A percentile compares a stretch with the other conserved stretches of the same genome.
Conservation (phyloP, 2,329 filamentous ascomycete genomes). For the Colletotrichum liriopes region DNA sequence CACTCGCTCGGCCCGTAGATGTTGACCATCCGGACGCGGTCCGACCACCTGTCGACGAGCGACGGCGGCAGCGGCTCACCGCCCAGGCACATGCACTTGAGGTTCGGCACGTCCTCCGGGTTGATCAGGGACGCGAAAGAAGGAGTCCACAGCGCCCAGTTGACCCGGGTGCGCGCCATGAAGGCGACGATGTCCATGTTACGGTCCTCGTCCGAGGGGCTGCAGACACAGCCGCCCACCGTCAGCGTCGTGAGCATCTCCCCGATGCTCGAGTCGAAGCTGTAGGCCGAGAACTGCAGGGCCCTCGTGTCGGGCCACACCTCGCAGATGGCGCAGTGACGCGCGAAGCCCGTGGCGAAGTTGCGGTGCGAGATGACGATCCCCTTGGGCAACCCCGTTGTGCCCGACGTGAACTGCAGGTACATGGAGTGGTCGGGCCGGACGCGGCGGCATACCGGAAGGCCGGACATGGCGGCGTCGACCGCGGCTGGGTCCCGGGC, state of each 20-base stretch:
- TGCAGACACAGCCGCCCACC: slow-evolving; percentile 72
- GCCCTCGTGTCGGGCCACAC: slow-evolving; percentile 46
- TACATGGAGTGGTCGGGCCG: not conserved
- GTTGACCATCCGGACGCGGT: slow-evolving; percentile 43
- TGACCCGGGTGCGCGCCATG: slow-evolving; percentile 65
- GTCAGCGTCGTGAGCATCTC: slow-evolving; percentile 68
- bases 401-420: slow-evolving; percentile 3
- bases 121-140: slow-evolving; percentile 65
- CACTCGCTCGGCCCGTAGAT: slow-evolving; percentile 49
- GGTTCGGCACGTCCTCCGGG: slow-evolving; percentile 52
- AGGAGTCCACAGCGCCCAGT: slow-evolving; percentile 70
- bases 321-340: not conserved
- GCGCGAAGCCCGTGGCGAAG: not conserved
- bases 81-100: slow-evolving; percentile 54
- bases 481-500: not conserved
- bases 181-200: slow-evolving; percentile 64
- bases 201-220: slow-evolving; percentile 66
- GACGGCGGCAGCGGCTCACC: slow-evolving; percentile 47
- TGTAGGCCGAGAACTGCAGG: slow-evolving; percentile 65
- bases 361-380: slow-evolving; percentile 8
- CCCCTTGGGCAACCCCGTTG: slow-evolving; percentile 2
- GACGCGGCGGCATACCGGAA: not conserved
- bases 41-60: slow-evolving; percentile 44
- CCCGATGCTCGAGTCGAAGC: slow-evolving; percentile 67
- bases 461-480: not conserved